These are phyloP conservation scores for Nemophila menziesii DNA, from an alignment of 257 asterid genomes.

Conservation along the genomic window DNA sequence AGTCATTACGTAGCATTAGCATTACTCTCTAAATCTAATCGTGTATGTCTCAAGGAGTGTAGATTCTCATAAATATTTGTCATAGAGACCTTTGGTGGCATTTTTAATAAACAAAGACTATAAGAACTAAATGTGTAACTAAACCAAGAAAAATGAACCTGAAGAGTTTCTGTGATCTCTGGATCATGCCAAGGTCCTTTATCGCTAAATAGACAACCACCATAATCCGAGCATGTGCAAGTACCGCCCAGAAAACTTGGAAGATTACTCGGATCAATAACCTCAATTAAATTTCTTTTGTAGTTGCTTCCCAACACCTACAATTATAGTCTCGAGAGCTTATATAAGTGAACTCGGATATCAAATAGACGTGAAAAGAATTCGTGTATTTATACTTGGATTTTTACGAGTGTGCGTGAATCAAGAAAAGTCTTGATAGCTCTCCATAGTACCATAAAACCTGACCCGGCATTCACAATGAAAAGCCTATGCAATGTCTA, in stretches of 20 bases:
- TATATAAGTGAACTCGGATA: neutral
- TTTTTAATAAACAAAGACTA: neutral
- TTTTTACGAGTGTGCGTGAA: conserved; percentile 55
- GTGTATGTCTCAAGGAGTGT: neutral
- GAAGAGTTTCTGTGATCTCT: conserved; percentile 28
- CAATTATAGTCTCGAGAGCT: conserved; percentile 9
- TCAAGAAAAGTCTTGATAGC: conserved; percentile 59
- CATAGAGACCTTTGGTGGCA: neutral
- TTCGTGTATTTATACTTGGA: conserved; percentile 30
- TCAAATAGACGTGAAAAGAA: conserved; percentile 1
- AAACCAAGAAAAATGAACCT: conserved; percentile 23
- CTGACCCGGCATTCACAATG: conserved; percentile 60
- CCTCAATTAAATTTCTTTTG: conserved; percentile 38
- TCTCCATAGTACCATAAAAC: conserved; percentile 57
- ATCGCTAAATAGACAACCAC: conserved; percentile 54
- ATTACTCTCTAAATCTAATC: too few relatives aligned
- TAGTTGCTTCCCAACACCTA: conserved; percentile 67
- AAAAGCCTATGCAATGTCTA: conserved; percentile 63
- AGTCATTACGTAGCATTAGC: too few relatives aligned
- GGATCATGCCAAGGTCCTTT: conserved; percentile 83
- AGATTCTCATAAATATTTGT: too few relatives aligned
- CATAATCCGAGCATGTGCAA: conserved; percentile 45
- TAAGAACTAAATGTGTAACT: neutral
- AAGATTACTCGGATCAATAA: conserved; percentile 61
- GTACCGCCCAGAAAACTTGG: conserved; percentile 64